Base-by-base conservation (phyloP, 2,329 filamentous ascomycete genomes). In the Blastomyces percursus region DNA sequence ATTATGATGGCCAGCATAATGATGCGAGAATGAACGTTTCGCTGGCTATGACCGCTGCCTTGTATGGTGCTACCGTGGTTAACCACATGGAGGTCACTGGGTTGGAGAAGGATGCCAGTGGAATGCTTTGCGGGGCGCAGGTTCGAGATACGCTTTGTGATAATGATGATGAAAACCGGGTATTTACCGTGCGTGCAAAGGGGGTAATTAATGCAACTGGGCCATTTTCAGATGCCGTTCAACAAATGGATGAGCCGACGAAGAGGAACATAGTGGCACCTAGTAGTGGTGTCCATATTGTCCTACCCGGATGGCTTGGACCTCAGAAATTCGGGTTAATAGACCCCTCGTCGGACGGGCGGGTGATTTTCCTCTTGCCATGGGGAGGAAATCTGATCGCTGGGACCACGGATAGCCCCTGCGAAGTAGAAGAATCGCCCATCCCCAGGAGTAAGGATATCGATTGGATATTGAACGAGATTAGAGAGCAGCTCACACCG, bases 301-400 rank as follows among this genome's bases (percentile, higher is more conserved):
- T 90, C 66, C 82, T 91, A 1, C 88, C 88, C 40, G 87, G 87
- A 52, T 90, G 89, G 77, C 90, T 86, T 77, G 86, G 84, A 67
- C 88, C 88, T 42, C 80, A 83, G 27, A 86, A 89, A 71, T 90
- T 91, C 86, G 88, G 88, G 61, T 79, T 91, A 44, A 86, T 91
- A 67, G 88, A 91, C 69, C 87, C 88, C 12, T 90, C 88, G 1
- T 90, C 88, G 1, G 88, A 91, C 69, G 88, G 88, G 27, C 82
- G 88, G 70, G 88, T 91, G 57, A 89, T 91, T 70, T 91, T 91
- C 81, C 90, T 91, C 79, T 79, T 91, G 35, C 88, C 88, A 35
- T 91, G 88, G 88, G 87, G 90, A 76, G 88, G 88, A 54, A 90
- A 90, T 75, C 90, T 87, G 9, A 90, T 91, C 69, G 88, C 87